Evolutionary conservation across 192 early-diverging fungal species (phyloP), one percentile per base, ranked within the genome.

Genomic region (Jimgerdemannia flammicorona): DNA sequence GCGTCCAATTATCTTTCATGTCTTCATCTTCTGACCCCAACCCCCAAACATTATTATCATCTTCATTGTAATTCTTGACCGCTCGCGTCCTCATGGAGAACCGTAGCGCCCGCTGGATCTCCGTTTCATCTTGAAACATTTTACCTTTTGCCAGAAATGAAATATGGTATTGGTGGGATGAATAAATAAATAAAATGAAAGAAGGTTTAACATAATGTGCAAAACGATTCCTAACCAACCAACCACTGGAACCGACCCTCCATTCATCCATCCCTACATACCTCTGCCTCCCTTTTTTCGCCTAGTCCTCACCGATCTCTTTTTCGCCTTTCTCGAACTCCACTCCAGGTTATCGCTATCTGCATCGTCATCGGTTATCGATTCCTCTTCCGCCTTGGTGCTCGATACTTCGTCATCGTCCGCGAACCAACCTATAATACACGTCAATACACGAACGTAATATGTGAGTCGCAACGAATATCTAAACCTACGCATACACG

Each of bases 61-160:
- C 87, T 74, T 84, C 84, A 70, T 82, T 82, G 67, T 84, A 85
- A 39, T 72, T 78, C 18, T 70, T 78, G 43, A 77, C 70, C 7
- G 74, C 81, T n/a, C 75, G 49, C 10, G 67, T 72, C 20, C 85
- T 70, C 29, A 78, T 81, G 17, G 80, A 87, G 69, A 84, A 83
- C 7, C 81, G 75, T 59, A 29, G 67, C 74, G 49, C 78, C 78
- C 64, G 73, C 67, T n/a, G 66, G 67, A n/a, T 10, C 3, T 29
- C 14, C 66, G 29, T 75, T 71, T 41, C 44, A 44, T 65, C 43
- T 40, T 39, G 63, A 4, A 11, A 43, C 42, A 40, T 67, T 66
- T 20, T 43, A 40, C 49, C 49, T 59, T 6, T 6, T 59, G 14
- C 8, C 49, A 14, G 49, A 59, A 59, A 59, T 10, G 49, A 10